phyloP scores from a whole-genome alignment of 495 filamentous ascomycete genomes.

The Penicillium paradoxum region DNA sequence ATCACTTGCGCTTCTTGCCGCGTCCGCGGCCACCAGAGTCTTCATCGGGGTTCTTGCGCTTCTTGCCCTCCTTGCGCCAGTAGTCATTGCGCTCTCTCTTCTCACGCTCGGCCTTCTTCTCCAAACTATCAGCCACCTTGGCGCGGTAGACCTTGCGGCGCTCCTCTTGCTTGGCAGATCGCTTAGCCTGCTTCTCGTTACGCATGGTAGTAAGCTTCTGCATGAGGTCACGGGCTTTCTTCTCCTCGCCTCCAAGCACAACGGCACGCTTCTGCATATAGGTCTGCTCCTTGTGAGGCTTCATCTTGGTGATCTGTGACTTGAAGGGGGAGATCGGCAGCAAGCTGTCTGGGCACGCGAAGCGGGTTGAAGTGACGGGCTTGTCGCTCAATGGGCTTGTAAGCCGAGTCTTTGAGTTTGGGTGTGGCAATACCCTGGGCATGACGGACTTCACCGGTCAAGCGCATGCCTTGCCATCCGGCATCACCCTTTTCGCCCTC shows the following conservation, averaged over 20 bases:
- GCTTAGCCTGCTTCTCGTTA: conserved; percentile 83
- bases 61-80: conserved; percentile 93
- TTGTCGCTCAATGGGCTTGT: conserved; percentile 74
- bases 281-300: conserved; percentile 71
- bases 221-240: conserved; percentile 81
- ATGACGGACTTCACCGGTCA: conserved; percentile 88
- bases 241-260: conserved; percentile 78
- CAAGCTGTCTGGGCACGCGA: conserved; percentile 77
- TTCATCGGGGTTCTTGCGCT: conserved; percentile 62
- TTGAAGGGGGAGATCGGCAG: conserved; percentile 86
- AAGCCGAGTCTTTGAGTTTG: conserved; percentile 69
- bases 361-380: conserved; percentile 91
- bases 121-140: conserved; percentile 72
- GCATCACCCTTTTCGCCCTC: conserved; percentile 32
- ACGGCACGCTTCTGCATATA: conserved; percentile 95
- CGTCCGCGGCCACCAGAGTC: conserved; percentile 63
- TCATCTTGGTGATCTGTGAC: conserved; percentile 80
- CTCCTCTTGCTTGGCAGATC: conserved; percentile 78
- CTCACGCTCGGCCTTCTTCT: conserved; percentile 78
- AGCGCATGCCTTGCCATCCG: conserved; percentile 80
- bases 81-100: conserved; percentile 89
- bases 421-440: conserved; percentile 73
- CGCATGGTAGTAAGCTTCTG: conserved; percentile 87
- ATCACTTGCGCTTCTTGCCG: conserved; percentile 60
- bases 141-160: conserved; percentile 69